Base-by-base conservation (phyloP, 768 basidiomycete species). In the Boletus subcaerulescens region DNA sequence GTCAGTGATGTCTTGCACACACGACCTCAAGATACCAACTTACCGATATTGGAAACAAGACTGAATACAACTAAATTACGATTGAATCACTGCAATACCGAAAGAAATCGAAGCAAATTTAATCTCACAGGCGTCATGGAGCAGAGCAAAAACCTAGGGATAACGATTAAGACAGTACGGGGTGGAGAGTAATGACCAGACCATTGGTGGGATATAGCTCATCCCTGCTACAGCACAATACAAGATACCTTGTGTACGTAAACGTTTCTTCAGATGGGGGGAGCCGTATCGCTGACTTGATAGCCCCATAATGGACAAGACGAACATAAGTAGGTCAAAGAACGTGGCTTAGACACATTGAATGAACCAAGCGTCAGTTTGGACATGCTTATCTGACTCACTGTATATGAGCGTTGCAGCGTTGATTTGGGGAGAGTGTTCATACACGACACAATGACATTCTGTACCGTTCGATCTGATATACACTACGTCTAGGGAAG, bases 291-390 rank as follows among this genome's bases (percentile, higher is more conserved):
- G 47, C 13, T 51, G 49, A 29, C 41, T 52, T 18, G 55, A 57
- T 4, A 71, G 43, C 3, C 64, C 60, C 7, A 60, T 33, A 4
- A 60, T 44, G 10, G 51, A 58, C n/a, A 70, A 22, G 29, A 53
- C 26, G 8, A 66, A 36, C 7, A 71, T 47, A 1, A 66, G 17
- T 12, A 70, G 18, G 45, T 70, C 59, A 24, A 50, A 61, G 10
- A 50, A 32, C 32, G 43, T 50, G 15, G 62, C 67, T 68, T 46
- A 3, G 31, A 36, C 22, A 29, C 22, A 20, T 40, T 5, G 1
- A 29, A 40, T 60, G 15, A 56, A 49, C 11, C 13, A 14, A 4
- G 12, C 10, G 13, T 20, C 11, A 14, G 7, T 5, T 40, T 18
- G n/a, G n/a, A 26, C 1, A 15, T 3, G 3, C 39, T 26, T 2